Evolutionary conservation across 2,329 filamentous ascomycete genomes (phyloP).

Genomic region (Hypoxylon sp.): DNA sequence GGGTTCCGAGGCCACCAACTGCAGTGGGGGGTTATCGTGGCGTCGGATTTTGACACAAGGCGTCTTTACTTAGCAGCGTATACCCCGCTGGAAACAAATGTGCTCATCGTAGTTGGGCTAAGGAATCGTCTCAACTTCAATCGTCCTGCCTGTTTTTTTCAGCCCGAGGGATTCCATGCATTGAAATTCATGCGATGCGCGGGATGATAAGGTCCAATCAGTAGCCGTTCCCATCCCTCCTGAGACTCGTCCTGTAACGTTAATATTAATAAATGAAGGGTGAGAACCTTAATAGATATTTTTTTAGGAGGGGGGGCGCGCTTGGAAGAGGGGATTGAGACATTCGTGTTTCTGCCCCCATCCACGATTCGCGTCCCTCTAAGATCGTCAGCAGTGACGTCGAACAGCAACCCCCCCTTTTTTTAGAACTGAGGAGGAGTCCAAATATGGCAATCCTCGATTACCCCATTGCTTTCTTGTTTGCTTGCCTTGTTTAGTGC

Average conservation of each 20-base stretch:
- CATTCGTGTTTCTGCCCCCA: conserved; percentile 4
- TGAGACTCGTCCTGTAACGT: conserved; percentile 16
- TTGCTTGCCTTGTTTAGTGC: neutral
- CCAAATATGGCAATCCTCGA: conserved; percentile 6
- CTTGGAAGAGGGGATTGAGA: conserved; percentile 11
- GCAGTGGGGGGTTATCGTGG: too few relatives aligned
- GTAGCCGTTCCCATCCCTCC: conserved; percentile 6
- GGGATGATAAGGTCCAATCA: conserved; percentile 25
- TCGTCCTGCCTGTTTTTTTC: conserved; percentile 40
- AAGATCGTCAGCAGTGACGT: conserved; percentile 35
- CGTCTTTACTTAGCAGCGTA: too few relatives aligned
- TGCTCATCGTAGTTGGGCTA: conserved; percentile 18
- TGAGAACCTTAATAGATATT: conserved; percentile 10
- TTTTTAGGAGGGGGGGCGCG: conserved; percentile 1
- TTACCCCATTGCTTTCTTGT: neutral
- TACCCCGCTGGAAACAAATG: too few relatives aligned
- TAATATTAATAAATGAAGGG: conserved; percentile 6
- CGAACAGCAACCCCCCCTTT: conserved; percentile 23
- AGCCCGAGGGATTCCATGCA: conserved; percentile 38
- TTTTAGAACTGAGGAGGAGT: conserved; percentile 5
- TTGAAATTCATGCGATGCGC: conserved; percentile 39
- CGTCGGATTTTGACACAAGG: too few relatives aligned
- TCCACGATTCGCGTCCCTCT: conserved; percentile 13
- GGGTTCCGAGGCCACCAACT: too few relatives aligned
- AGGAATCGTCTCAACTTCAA: conserved; percentile 28